Percentiles rank a stretch among this genome's conserved stretches.
phyloP scores from a whole-genome alignment of 495 filamentous ascomycete species.

The Daldinia grandis region DNA sequence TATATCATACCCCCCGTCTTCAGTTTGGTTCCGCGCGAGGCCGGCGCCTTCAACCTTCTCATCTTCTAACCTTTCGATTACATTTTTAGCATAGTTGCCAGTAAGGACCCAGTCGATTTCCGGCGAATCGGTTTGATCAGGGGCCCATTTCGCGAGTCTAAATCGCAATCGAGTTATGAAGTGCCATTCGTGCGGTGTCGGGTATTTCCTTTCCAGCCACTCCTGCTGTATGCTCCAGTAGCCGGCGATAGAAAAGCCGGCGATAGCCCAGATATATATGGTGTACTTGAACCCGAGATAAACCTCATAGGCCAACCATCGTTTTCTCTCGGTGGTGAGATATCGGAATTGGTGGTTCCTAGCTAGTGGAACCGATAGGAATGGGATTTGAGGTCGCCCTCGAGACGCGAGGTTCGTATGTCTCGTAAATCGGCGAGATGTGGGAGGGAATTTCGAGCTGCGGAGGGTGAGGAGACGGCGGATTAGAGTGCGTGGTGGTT shows the following conservation, averaged over 20 bases:
- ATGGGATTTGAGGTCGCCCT: conserved; percentile 79
- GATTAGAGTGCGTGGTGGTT: conserved; percentile 28
- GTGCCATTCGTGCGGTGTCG: conserved; percentile 78
- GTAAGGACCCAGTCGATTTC: conserved; percentile 69
- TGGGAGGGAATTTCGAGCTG: conserved; percentile 19
- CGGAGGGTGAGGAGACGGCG: conserved; percentile 38
- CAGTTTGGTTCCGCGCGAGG: conserved; percentile 53
- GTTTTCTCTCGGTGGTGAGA: conserved; percentile 77
- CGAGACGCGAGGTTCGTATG: conserved; percentile 42
- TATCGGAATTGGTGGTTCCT: conserved; percentile 69
- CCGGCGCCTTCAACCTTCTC: conserved; percentile 70
- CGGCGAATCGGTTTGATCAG: conserved; percentile 60
- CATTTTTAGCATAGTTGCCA: conserved; percentile 59
- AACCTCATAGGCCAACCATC: conserved; percentile 70
- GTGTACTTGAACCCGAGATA: conserved; percentile 68
- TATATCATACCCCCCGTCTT: conserved; percentile 63
- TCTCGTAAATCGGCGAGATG: conserved; percentile 29
- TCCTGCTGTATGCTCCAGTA: conserved; percentile 71
- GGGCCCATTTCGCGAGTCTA: conserved; percentile 65
- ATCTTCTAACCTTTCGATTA: conserved; percentile 71
- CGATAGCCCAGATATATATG: conserved; percentile 62
- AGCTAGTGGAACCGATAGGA: conserved; percentile 66
- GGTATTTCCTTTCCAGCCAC: conserved; percentile 74
- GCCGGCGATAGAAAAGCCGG: conserved; percentile 61
- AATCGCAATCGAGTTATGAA: conserved; percentile 67